Evolutionary conservation across 2,329 filamentous ascomycete genomes (phyloP), one percentile per base, ranked within the genome.

Genomic region (Verruconis gallopava): DNA sequence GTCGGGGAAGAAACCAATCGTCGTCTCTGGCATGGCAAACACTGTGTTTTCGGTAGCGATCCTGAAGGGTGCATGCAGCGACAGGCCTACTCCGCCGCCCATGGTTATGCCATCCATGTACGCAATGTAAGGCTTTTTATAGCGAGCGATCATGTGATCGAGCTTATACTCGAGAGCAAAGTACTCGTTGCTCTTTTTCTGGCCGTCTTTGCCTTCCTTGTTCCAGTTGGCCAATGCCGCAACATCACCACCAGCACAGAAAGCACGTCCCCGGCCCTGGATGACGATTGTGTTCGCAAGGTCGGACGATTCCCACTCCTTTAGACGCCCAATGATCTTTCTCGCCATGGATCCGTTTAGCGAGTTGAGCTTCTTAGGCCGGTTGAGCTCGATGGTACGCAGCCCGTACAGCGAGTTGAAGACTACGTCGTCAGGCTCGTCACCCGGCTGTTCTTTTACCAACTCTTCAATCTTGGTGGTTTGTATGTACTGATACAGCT

Each of bases 31-130:
- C 91, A 98, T 98, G 51, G 93, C 88, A 55, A 98, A 96, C 37
- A 93, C 66, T 4, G 91, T 98, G 57, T 81, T 81, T 65, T 98
- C 91, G 2, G 91, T 98, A 28, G 91, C 91, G 57, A 98, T 93
- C 46, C 91, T 75, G 72, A 98, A 89, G 3, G 91, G 93, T 2
- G 91, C 89, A 63, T 98, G 93, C 40, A 94, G 75, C 60, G 84
- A 93, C 44, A 98, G 73, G 4, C 91, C 91, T 41, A 96, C 91
- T 50, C 91, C 91, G 43, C 91, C 91, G 43, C 91, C 91, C 91
- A 98, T 98, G 40, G 93, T 98, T 60, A 94, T 83, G 46, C 91
- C 91, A 56, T 98, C 91, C 80, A 98, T 93, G 57, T 96, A 82
- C 21, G 91, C 83, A 40, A 98, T 77, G 56, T 91, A 93, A 0